phyloP scores from a whole-genome alignment of 169 alveolate genomes.

The Cyclospora cayetanensis region DNA sequence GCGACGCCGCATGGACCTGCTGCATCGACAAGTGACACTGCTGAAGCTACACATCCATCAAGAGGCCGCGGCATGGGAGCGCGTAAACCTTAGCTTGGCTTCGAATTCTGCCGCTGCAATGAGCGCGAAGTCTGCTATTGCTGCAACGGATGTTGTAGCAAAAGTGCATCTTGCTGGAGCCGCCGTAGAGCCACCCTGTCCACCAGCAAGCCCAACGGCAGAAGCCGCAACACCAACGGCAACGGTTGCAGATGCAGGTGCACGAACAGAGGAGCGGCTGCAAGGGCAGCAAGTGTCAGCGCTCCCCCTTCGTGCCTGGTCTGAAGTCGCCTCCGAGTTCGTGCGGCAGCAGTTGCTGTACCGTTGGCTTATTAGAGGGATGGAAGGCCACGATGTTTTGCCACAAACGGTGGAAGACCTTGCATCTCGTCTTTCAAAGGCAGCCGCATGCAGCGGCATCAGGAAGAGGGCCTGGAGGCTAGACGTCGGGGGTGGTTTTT shows the following conservation, averaged over 20 bases:
- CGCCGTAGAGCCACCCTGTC: too few relatives aligned
- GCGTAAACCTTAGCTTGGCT: background rate
- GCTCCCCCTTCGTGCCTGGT: background rate
- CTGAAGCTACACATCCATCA: constrained; percentile 23
- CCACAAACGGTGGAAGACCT: constrained; percentile 7
- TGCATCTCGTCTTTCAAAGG: constrained; percentile 2
- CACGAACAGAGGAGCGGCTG: too few relatives aligned
- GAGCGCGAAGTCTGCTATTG: background rate
- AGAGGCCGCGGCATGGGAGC: constrained; percentile 47
- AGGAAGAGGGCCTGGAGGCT: background rate
- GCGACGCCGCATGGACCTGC: constrained; percentile 31
- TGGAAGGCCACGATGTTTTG: constrained; percentile 29
- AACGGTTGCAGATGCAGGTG: too few relatives aligned
- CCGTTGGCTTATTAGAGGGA: constrained; percentile 59
- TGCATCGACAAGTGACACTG: constrained; percentile 43
- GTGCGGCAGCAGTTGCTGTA: constrained; percentile 57
- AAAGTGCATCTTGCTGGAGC: too few relatives aligned
- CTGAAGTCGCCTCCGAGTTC: constrained; percentile 22
- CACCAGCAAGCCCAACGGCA: background rate
- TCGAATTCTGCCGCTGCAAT: background rate
- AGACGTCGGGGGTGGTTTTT: constrained; percentile 23
- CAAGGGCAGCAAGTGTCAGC: constrained; percentile 20
- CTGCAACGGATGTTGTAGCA: background rate
- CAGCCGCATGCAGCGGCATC: constrained; percentile 41
- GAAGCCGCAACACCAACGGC: background rate